Evolutionary conservation across 1,139 yeast genomes (phyloP), one percentile per base, ranked within the genome.

Genomic region (Maudiozyma humilis): DNA sequence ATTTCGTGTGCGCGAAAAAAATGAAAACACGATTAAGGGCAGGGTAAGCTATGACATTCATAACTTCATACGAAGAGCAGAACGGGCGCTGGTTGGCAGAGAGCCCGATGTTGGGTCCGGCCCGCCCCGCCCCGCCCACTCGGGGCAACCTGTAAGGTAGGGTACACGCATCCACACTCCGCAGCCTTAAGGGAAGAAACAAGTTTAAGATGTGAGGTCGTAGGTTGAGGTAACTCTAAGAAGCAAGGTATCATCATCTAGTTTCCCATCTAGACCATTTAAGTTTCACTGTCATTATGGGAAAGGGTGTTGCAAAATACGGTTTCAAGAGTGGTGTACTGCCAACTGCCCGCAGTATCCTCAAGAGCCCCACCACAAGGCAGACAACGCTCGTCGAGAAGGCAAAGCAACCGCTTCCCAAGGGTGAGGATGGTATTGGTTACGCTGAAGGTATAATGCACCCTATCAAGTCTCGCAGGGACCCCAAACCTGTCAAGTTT

Each of bases 311-410:
- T 29, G 69, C 72, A 12, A 70, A 68, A 50, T 67, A 64, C 48
- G 76, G 76, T 3, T 68, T 66, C 51, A 83, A 83, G 66, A 82
- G 93, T 44, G 96, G 96, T 60, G 70, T 85, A 41, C 72, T 88
- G 53, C 96, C 96, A 42, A 72, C 69, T 47, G 79, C 84, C 13
- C 79, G 95, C 58, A 78, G 82, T 33, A 76, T 82, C 33, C 74
- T 83, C 67, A 82, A 78, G 57, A 68, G 72, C 38, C 87, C 89
- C 2, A 65, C 68, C 2, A 73, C 78, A 43, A 76, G 80, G 49
- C 65, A 59, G 41, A 48, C 49, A n/a, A 46, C 50, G 12, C 81
- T 86, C 8, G 60, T 69, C 35, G 68, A 67, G 37, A 68, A 69
- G 51, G 76, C 73, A 40, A 70, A 75, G 27, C 72, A 72, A 46